Percentiles rank a stretch among this genome's conserved stretches.
These are phyloP conservation scores for Pseudomonodictys pantanalensis DNA, from an alignment of 495 filamentous ascomycete genomes.

Conservation along the genomic window DNA sequence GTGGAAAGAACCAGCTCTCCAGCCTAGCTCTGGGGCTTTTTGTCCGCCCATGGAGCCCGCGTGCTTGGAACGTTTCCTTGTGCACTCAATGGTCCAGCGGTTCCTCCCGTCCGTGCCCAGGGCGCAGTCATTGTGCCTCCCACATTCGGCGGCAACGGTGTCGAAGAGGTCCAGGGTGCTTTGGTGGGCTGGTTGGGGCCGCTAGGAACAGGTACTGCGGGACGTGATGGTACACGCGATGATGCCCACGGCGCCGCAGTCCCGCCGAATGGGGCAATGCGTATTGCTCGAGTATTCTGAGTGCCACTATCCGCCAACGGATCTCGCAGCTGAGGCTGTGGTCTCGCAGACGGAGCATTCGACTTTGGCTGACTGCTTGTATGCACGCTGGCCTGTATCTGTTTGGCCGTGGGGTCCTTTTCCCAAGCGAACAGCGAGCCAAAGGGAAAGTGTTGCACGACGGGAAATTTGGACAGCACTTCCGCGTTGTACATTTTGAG, in stretches of 20 bases:
- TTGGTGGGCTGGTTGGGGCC: slow-evolving; percentile 29
- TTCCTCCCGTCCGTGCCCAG: slow-evolving; percentile 20
- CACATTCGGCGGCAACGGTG: slow-evolving; percentile 15
- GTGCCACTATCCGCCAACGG: slow-evolving; percentile 12
- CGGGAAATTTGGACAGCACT: slow-evolving; percentile 67
- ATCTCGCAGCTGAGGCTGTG: slow-evolving; percentile 16
- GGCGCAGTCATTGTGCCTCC: slow-evolving; percentile 31
- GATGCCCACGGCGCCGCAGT: slow-evolving; percentile 51
- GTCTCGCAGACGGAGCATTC: slow-evolving; percentile 19
- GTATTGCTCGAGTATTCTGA: slow-evolving; percentile 12
- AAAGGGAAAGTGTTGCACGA: slow-evolving; percentile 69
- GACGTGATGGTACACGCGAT: slow-evolving; percentile 46
- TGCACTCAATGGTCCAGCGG: neutral
- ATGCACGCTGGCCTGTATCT: slow-evolving; percentile 52
- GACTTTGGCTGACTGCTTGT: slow-evolving; percentile 54
- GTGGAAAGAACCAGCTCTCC: neutral
- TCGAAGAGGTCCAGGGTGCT: slow-evolving; percentile 47
- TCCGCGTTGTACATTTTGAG: slow-evolving; percentile 72
- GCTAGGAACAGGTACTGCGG: slow-evolving; percentile 34
- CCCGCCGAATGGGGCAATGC: slow-evolving; percentile 27
- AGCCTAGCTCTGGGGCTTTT: slow-evolving; percentile 9
- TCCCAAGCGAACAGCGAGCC: slow-evolving; percentile 85
- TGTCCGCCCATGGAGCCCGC: slow-evolving; percentile 26
- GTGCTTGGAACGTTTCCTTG: slow-evolving; percentile 17
- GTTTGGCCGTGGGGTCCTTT: slow-evolving; percentile 59